Evolutionary conservation across 1,284 basidiomycete species (phyloP).

Genomic region (Neonothopanus nambi): DNA sequence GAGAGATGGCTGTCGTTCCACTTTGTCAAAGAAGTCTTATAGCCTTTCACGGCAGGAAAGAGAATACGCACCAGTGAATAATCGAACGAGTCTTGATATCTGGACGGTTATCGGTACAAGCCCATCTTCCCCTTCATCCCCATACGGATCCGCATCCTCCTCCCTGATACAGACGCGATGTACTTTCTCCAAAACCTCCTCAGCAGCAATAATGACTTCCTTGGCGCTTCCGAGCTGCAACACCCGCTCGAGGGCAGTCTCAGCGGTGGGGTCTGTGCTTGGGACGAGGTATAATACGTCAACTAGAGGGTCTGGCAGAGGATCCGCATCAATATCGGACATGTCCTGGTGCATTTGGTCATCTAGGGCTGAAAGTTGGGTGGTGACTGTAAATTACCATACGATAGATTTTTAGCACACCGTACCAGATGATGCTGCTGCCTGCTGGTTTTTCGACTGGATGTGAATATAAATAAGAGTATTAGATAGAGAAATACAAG

Average conservation of each 20-base stretch:
- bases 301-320: too few species aligned
- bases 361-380: too few species aligned
- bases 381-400: too few species aligned
- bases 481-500: too few species aligned
- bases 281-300: conserved; percentile 51
- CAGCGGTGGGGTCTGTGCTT: conserved; percentile 36
- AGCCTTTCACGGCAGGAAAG: too few species aligned
- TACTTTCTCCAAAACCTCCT: conserved; percentile 58
- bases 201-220: conserved; percentile 60
- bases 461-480: too few species aligned
- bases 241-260: conserved; percentile 45
- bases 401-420: too few species aligned
- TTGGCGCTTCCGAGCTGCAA: conserved; percentile 50
- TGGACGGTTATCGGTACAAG: not conserved
- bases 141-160: conserved; percentile 22
- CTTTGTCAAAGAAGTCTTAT: too few species aligned
- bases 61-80: conserved; percentile 8
- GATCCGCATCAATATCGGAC: conserved; percentile 39
- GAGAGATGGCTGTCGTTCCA: conserved; percentile 8
- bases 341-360: too few species aligned
- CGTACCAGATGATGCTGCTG: too few species aligned
- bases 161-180: too few species aligned
- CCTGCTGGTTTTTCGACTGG: too few species aligned
- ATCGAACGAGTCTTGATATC: not conserved
- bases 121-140: not conserved